Conservation (phyloP, 352 stramenopile genomes). For the Phytophthora citrophthora region DNA sequence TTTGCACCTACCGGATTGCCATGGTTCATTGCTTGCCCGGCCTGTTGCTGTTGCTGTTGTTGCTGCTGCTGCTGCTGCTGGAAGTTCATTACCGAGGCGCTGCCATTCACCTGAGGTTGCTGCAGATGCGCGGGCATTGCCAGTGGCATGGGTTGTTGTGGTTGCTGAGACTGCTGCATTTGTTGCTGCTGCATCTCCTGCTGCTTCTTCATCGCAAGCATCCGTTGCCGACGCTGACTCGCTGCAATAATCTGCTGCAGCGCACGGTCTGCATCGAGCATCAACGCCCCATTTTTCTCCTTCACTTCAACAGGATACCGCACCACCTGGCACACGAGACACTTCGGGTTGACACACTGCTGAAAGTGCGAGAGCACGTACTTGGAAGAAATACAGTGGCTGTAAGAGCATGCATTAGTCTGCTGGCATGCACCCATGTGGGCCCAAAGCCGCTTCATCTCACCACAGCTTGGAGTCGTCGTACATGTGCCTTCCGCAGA, state of each 20-base stretch:
- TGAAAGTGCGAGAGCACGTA: conserved; percentile 99
- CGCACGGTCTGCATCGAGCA: conserved; percentile 80
- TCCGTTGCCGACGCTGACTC: conserved; percentile 63
- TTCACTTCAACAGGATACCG: conserved; percentile 97
- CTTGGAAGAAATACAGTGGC: conserved; percentile 98
- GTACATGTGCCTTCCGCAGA: conserved; percentile 93
- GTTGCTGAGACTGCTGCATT: conserved; percentile 26
- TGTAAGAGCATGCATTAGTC: conserved; percentile 95
- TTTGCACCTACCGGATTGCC: conserved; percentile 10
- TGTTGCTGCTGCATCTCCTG: conserved; percentile 47
- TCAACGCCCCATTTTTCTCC: conserved; percentile 87
- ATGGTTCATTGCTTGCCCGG: conserved; percentile 12
- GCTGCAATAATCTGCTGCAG: conserved; percentile 82
- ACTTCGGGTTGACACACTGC: conserved; percentile 97
- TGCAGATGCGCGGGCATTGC: conserved; percentile 42
- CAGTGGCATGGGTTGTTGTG: conserved; percentile 19
- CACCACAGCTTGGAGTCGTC: conserved; percentile 95
- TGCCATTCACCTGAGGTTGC: conserved; percentile 30
- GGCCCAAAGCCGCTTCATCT: conserved; percentile 99
- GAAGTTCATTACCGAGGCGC: conserved; percentile 15
- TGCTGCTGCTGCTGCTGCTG: conserved; percentile 6
- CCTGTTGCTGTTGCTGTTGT: conserved; percentile 32
- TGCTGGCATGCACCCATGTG: conserved; percentile 98
- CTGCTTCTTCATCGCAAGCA: conserved; percentile 50
- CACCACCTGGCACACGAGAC: conserved; percentile 97